These are phyloP conservation scores for Epichloe bromicola DNA, from an alignment of 2,329 filamentous ascomycete genomes.

Conservation along the genomic window DNA sequence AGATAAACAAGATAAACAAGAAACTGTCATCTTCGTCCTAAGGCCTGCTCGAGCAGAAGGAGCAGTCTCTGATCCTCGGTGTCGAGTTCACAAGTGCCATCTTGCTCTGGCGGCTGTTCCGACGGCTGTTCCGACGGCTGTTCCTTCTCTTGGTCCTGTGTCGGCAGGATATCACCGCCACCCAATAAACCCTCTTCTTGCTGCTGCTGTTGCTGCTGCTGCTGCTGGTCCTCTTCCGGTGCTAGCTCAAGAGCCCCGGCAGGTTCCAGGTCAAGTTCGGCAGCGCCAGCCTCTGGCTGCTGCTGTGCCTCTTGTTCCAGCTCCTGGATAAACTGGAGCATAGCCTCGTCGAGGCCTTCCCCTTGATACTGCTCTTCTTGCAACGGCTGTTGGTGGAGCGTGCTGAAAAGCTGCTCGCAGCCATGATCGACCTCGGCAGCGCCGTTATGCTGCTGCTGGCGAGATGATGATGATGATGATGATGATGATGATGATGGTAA, in stretches of 20 bases:
- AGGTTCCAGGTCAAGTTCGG: neutral
- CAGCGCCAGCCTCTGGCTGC: neutral
- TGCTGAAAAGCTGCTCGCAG: too few species aligned
- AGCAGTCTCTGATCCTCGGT: neutral
- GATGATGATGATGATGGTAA: too few species aligned
- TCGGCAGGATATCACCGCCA: neutral
- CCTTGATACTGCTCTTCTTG: too few species aligned
- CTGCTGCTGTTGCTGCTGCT: neutral
- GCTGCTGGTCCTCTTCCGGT: neutral
- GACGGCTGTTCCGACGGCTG: neutral
- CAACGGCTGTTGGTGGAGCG: too few species aligned
- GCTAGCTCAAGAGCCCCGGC: too few species aligned
- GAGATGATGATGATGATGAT: neutral
- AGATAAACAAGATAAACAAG: too few species aligned
- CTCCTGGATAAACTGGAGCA: neutral
- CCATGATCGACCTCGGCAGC: too few species aligned
- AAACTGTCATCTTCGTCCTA: too few species aligned
- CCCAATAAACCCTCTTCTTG: neutral
- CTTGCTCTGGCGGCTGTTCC: neutral
- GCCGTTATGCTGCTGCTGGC: neutral
- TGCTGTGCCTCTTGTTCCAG: neutral
- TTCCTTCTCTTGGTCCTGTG: neutral
- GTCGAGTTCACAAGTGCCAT: neutral
- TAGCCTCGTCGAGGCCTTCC: accelerated
- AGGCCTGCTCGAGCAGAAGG: too few species aligned